A percentile compares a stretch with the other conserved stretches of the same genome.
Conservation (phyloP, 768 basidiomycete genomes). For the Rhizopogon vulgaris region DNA sequence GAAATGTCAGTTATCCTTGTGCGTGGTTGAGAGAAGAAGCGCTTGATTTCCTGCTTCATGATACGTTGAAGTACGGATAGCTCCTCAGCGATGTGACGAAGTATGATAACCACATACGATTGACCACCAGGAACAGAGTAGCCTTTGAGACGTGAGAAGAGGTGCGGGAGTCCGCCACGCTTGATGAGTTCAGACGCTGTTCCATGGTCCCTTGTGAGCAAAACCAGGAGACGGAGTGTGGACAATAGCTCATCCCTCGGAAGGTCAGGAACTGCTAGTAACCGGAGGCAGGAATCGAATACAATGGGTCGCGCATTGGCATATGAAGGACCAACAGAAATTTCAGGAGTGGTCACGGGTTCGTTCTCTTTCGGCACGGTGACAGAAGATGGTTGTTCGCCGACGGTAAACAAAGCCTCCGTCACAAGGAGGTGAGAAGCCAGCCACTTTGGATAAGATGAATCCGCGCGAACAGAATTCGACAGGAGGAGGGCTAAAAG, state of each 20-base stretch:
- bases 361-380: constrained; percentile 69
- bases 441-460: constrained; percentile 81
- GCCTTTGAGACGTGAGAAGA: constrained; percentile 64
- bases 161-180: constrained; percentile 50
- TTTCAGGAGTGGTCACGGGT: constrained; percentile 42
- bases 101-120: constrained; percentile 77
- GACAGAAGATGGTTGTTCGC: constrained; percentile 65
- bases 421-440: constrained; percentile 80
- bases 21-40: constrained; percentile 72
- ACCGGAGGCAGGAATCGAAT: constrained; percentile 70
- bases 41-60: constrained; percentile 80
- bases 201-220: constrained; percentile 70
- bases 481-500: constrained; percentile 64
- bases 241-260: constrained; percentile 81
- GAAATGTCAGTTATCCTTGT: constrained; percentile 61
- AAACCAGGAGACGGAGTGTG: constrained; percentile 73
- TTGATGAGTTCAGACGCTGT: constrained; percentile 65
- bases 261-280: constrained; percentile 59
- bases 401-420: constrained; percentile 73
- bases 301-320: constrained; percentile 55
- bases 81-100: constrained; percentile 92
- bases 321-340: constrained; percentile 56
- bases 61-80: constrained; percentile 51
- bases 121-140: constrained; percentile 61
- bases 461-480: constrained; percentile 41